Conservation (phyloP, 169 alveolate genomes). For the Ichthyophthirius multifiliis region DNA sequence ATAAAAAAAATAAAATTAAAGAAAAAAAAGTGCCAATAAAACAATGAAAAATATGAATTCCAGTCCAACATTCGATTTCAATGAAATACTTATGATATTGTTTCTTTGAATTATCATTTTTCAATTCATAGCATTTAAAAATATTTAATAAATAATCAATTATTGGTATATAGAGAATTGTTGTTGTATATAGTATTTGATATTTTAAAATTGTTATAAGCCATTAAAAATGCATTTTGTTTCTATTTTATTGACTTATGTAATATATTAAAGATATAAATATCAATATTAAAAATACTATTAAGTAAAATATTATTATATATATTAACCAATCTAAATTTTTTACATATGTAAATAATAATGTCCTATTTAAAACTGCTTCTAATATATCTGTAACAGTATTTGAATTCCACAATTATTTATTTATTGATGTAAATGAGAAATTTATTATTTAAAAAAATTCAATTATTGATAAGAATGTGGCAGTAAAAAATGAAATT, state of each 20-base stretch:
- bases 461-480: not conserved
- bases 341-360: not conserved
- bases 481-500: not conserved
- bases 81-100: not conserved
- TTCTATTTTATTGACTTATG: not conserved
- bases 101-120: not conserved
- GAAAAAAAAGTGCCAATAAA: not conserved
- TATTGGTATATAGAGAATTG: not conserved
- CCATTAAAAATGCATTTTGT: not conserved
- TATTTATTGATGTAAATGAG: not conserved
- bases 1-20: not conserved
- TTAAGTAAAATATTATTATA: not conserved
- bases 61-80: constrained; percentile 7
- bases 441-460: not conserved
- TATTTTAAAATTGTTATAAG: not conserved
- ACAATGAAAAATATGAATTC: constrained; percentile 7
- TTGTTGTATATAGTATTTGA: not conserved
- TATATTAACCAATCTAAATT: not conserved
- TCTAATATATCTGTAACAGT: not conserved
- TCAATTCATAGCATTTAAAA: not conserved
- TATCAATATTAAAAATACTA: not conserved
- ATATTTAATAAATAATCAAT: not conserved
- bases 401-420: not conserved
- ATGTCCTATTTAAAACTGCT: not conserved
- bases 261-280: not conserved